A percentile compares a stretch with the other conserved stretches of the same genome.
Evolutionary conservation across 2,329 filamentous ascomycete genomes (phyloP).

Genomic region (Fusarium continuum): DNA sequence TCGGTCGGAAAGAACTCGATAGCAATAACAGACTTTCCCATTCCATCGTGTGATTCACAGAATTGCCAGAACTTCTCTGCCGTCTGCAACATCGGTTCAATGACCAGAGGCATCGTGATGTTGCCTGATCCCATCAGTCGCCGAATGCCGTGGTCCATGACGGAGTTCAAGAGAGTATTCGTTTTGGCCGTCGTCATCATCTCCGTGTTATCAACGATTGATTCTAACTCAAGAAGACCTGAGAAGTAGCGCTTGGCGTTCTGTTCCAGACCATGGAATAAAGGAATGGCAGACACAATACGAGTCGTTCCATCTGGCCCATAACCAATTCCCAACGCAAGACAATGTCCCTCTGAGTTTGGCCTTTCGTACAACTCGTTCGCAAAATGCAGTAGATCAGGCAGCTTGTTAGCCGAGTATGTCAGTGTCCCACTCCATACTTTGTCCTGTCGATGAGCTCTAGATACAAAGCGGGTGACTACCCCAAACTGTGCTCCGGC

Average conservation of each 20-base stretch:
- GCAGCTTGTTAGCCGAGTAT: slow-evolving; percentile 39
- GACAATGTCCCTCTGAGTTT: slow-evolving; percentile 34
- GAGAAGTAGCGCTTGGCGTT: slow-evolving; percentile 37
- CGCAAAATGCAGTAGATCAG: slow-evolving; percentile 36
- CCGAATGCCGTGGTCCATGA: slow-evolving; percentile 39
- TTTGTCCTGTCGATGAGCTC: slow-evolving; percentile 42
- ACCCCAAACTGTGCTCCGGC: slow-evolving; percentile 57
- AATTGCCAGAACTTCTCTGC: slow-evolving; percentile 43
- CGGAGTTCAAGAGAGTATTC: slow-evolving; percentile 40
- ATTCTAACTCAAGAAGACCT: slow-evolving; percentile 18
- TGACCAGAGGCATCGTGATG: slow-evolving; percentile 49
- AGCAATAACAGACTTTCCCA: slow-evolving; percentile 40
- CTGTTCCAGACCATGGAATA: slow-evolving; percentile 30
- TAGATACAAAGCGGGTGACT: slow-evolving; percentile 50
- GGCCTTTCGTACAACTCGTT: slow-evolving; percentile 35
- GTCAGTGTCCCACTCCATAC: slow-evolving; percentile 47
- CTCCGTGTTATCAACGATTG: slow-evolving; percentile 10
- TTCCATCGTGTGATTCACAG: slow-evolving; percentile 31
- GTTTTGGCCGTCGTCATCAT: slow-evolving; percentile 36
- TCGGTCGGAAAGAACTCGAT: slow-evolving; percentile 55
- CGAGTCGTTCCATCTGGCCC: slow-evolving; percentile 22
- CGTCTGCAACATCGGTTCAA: slow-evolving; percentile 42
- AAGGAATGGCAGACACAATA: slow-evolving; percentile 32
- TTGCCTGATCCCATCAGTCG: slow-evolving; percentile 42
- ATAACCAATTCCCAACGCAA: slow-evolving; percentile 39